phyloP scores from a whole-genome alignment of 331 rosid species.

The Pyracantha coccinea region DNA sequence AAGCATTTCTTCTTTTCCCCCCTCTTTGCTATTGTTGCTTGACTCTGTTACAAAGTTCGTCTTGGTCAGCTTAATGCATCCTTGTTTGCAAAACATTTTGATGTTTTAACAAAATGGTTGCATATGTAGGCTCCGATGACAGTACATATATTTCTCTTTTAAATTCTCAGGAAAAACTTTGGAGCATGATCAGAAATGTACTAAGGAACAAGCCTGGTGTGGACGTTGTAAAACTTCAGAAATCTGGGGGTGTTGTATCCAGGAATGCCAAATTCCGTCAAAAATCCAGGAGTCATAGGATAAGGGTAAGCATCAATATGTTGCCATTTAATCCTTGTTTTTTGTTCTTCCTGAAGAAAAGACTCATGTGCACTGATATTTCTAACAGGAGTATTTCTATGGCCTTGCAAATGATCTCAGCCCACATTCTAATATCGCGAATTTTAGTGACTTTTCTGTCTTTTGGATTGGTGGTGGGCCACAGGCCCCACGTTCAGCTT shows the following conservation, averaged over 20 bases:
- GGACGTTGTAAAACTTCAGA: constrained; percentile 94
- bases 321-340: not conserved
- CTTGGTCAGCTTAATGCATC: not conserved
- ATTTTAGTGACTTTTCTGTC: constrained; percentile 61
- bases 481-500: constrained; percentile 94
- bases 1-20: not conserved
- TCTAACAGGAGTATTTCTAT: constrained; percentile 80
- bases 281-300: constrained; percentile 70
- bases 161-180: constrained; percentile 73
- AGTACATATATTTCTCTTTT: constrained; percentile 4
- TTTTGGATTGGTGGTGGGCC: constrained; percentile 96
- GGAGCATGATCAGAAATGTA: constrained; percentile 85
- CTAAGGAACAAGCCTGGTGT: constrained; percentile 69
- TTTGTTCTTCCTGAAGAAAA: not conserved
- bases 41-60: not conserved
- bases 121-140: not conserved
- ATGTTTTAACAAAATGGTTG: not conserved
- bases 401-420: constrained; percentile 88
- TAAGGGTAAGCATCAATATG: constrained; percentile 45
- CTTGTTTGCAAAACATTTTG: not conserved
- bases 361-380: constrained; percentile 16
- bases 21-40: not conserved
- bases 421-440: constrained; percentile 82
- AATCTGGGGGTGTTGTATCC: constrained; percentile 93
- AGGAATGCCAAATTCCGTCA: constrained; percentile 75